Percentiles rank a stretch among this genome's conserved stretches.
Conservation (phyloP, 208 protist species). For the Willaertia magna region DNA sequence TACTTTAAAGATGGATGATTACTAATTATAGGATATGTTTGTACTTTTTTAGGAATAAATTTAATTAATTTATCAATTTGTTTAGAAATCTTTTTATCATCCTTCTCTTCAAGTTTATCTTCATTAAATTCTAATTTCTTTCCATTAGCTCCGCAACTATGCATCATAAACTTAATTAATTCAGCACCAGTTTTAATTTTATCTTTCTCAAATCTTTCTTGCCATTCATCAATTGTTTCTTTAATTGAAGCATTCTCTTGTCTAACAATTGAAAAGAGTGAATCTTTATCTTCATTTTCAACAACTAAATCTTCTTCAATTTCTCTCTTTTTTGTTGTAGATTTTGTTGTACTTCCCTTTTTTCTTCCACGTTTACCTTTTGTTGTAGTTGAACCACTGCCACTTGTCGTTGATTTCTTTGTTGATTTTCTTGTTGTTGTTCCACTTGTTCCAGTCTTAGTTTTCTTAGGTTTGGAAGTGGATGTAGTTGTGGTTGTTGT, state of each 20-base stretch:
- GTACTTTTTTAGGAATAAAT: neutral
- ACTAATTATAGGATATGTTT: neutral
- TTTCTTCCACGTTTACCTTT: neutral
- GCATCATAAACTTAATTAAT: neutral
- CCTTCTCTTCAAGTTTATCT: neutral
- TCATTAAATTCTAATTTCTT: neutral
- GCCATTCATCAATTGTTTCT: neutral
- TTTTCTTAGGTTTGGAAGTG: neutral
- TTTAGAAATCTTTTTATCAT: neutral
- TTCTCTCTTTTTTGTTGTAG: neutral
- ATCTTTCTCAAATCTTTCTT: neutral
- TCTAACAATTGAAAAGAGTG: neutral
- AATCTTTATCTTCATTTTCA: neutral
- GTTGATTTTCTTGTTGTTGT: neutral
- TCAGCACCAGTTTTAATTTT: neutral
- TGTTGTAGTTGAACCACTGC: neutral
- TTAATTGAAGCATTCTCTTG: neutral
- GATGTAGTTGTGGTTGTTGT: neutral
- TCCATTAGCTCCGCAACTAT: neutral
- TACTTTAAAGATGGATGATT: neutral
- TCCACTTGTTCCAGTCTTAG: neutral
- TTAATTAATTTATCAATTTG: neutral
- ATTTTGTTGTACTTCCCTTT: neutral
- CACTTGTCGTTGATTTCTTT: neutral
- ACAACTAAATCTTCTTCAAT: neutral